These are phyloP conservation scores for Plasmodium malariae DNA, from an alignment of 169 alveolate species.

Conservation along the genomic window DNA sequence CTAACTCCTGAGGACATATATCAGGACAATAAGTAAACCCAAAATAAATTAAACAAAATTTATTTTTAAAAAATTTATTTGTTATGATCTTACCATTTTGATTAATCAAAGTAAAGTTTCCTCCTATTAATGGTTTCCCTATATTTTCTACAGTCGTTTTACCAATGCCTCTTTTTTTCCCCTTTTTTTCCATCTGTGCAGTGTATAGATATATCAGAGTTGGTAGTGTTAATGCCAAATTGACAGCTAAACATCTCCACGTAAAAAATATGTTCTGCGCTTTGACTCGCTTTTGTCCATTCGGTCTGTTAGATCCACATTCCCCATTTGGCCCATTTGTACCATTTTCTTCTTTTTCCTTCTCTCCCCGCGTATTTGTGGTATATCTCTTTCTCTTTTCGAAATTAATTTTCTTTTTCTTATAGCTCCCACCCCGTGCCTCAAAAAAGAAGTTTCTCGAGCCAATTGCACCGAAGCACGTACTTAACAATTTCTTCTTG, in stretches of 20 bases:
- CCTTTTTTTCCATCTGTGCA: slow-evolving; percentile 29
- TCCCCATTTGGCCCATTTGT: neutral
- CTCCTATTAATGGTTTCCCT: slow-evolving; percentile 91
- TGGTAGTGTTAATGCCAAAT: slow-evolving; percentile 38
- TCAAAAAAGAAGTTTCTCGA: too few species aligned
- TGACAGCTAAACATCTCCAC: slow-evolving; percentile 71
- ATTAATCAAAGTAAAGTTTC: slow-evolving; percentile 87
- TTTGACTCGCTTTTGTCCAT: slow-evolving; percentile 7
- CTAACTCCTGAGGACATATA: slow-evolving; percentile 93
- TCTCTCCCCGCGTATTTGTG: too few species aligned
- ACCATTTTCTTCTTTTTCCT: too few species aligned
- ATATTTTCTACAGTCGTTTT: slow-evolving; percentile 50
- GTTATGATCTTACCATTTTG: slow-evolving; percentile 78
- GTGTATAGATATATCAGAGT: slow-evolving; percentile 40
- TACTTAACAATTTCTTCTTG: too few species aligned
- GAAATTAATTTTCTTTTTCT: too few species aligned
- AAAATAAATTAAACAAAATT: slow-evolving; percentile 78
- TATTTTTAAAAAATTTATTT: slow-evolving; percentile 78
- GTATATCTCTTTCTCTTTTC: too few species aligned
- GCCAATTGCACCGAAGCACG: too few species aligned
- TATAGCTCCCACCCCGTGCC: too few species aligned
- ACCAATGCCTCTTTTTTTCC: slow-evolving; percentile 11
- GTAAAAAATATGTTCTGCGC: slow-evolving; percentile 48
- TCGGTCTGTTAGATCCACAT: neutral
- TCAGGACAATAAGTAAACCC: slow-evolving; percentile 93